Evolutionary conservation across 148 eudicot species (phyloP), one percentile per base, ranked within the genome.

Genomic region (Bassia scoparia): DNA sequence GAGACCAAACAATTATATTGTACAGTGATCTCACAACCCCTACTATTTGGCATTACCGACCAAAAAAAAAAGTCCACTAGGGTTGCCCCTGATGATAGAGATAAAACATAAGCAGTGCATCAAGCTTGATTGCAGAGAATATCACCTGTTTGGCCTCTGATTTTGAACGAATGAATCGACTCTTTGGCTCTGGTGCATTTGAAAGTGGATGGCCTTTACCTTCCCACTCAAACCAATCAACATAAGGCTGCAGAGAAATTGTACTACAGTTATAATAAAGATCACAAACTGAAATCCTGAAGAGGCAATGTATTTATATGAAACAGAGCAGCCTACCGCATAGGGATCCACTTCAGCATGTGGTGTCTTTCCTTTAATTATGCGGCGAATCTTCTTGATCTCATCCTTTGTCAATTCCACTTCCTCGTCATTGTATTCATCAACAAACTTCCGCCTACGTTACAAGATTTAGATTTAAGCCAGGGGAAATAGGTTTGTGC

Each of bases 101-200:
- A 66, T 15, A 5, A 29, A 13, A 30, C 0, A n/a, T 24, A 7
- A 6, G 21, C 41, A 53, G 15, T 18, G 21, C 30, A 53, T 49
- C 35, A 69, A 43, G 12, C 27, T 41, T 35, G 23, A 67, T 31
- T 29, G 27, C 37, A 66, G 31, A 34, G 27, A 35, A 23, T 33
- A 31, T 53, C 68, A 89, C 99, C 95, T 72, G 84, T 85, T 89
- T 89, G 75, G 74, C 72, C 84, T 96, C 99, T 90, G 89, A 92
- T 80, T 90, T 92, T 24, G 99, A 96, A 71, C 89, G 94, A 79
- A 90, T 85, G 73, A 92, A 96, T 71, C 97, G 88, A 58, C 97
- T 85, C 83, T 96, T 96, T 59, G 99, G 96, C 65, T 92, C 96
- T 46, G 97, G 99, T 61, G 94, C 96, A 86, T 79, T 86, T 13